A percentile compares a stretch with the other conserved stretches of the same genome.
Evolutionary conservation across 306 rosid species (phyloP).

Genomic region (Dryas drummondii): DNA sequence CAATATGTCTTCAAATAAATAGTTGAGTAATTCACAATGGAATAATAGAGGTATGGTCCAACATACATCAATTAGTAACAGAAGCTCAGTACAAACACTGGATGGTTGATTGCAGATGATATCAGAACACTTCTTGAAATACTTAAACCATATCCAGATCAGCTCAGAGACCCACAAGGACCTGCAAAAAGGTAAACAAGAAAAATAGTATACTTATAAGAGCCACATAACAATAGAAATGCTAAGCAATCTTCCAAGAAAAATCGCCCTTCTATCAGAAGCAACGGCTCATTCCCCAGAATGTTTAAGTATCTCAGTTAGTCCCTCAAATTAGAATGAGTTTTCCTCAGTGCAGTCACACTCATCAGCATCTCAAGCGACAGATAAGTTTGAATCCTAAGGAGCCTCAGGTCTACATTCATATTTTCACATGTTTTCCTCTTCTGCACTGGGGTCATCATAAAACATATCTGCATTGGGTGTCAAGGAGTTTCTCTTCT

Average conservation of each 20-base stretch:
- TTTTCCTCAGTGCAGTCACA: constrained; percentile 19
- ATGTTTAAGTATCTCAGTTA: constrained; percentile 24
- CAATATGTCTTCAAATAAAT: constrained; percentile 24
- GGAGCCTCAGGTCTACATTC: constrained; percentile 26
- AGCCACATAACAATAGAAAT: constrained; percentile 63
- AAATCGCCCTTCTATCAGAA: constrained; percentile 37
- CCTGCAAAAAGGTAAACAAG: constrained; percentile 79
- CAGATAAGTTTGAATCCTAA: constrained; percentile 36
- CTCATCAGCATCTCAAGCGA: constrained; percentile 28
- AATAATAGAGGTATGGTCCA: constrained; percentile 51
- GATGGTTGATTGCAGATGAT: constrained; percentile 64
- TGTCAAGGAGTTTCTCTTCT: constrained; percentile 33
- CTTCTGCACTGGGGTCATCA: constrained; percentile 25
- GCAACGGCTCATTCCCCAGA: constrained; percentile 30
- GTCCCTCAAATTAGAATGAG: constrained; percentile 36
- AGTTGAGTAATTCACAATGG: constrained; percentile 24
- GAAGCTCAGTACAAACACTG: constrained; percentile 66
- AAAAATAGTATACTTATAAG: constrained; percentile 57
- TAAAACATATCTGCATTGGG: constrained; percentile 31
- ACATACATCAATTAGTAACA: constrained; percentile 86
- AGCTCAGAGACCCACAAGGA: constrained; percentile 55
- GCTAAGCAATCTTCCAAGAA: constrained; percentile 56
- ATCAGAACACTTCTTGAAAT: constrained; percentile 67
- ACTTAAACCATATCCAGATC: constrained; percentile 60
- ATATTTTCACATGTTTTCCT: constrained; percentile 16